Percentiles rank a stretch among this genome's conserved stretches.
phyloP scores from a whole-genome alignment of 768 basidiomycete species.

The Termitomyces sp. region DNA sequence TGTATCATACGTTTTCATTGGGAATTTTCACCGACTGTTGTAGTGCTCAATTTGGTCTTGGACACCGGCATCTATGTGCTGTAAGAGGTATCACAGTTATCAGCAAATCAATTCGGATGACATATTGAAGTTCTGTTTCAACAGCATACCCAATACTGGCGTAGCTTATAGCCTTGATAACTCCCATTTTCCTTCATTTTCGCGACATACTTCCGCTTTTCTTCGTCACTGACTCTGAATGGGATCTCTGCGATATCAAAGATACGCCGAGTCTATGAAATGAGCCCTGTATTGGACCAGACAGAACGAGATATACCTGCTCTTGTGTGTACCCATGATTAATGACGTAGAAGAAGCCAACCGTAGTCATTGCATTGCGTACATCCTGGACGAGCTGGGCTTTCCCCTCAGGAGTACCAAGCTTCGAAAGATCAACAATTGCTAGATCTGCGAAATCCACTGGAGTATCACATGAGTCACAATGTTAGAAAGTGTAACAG shows the following conservation, averaged over 20 bases:
- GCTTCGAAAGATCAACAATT: constrained; percentile 44
- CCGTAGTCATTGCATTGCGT: constrained; percentile 36
- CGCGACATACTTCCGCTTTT: constrained; percentile 30
- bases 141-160: constrained; percentile 15
- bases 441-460: constrained; percentile 44
- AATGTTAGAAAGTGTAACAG: too few species aligned
- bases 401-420: constrained; percentile 30
- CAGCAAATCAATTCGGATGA: background rate
- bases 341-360: constrained; percentile 43
- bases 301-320: constrained; percentile 21
- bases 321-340: constrained; percentile 41
- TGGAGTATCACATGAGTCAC: background rate
- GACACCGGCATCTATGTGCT: constrained; percentile 61
- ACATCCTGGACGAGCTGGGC: constrained; percentile 32
- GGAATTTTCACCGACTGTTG: constrained; percentile 36
- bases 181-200: constrained; percentile 32
- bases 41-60: constrained; percentile 61
- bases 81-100: background rate
- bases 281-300: too few species aligned
- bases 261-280: constrained; percentile 30
- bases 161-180: constrained; percentile 31
- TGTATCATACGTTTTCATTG: too few species aligned
- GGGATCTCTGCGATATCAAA: constrained; percentile 40
- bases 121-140: background rate
- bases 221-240: constrained; percentile 30